These are phyloP conservation scores for Podochytrium sp. DNA, from an alignment of 192 early-diverging fungal species.

Conservation along the genomic window DNA sequence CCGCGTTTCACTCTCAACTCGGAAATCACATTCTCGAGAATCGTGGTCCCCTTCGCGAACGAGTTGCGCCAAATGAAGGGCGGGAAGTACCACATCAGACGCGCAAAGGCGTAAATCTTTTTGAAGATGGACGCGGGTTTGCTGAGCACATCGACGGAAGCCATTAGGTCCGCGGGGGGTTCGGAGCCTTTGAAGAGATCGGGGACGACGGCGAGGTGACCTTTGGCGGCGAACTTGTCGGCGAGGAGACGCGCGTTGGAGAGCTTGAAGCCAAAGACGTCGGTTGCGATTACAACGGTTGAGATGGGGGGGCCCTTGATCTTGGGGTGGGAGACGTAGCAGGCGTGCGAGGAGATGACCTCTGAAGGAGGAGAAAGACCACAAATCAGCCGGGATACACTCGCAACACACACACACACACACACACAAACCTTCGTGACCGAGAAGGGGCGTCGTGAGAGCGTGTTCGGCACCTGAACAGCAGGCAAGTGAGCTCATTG, in stretches of 20 bases:
- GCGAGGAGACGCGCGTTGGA: conserved; percentile 39
- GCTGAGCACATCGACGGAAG: background rate
- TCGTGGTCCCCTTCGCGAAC: background rate
- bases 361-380: conserved; percentile 1
- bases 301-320: background rate
- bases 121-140: background rate
- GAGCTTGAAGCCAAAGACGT: conserved; percentile 43
- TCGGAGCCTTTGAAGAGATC: conserved; percentile 32
- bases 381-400: background rate
- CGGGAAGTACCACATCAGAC: conserved; percentile 12
- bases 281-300: conserved; percentile 32
- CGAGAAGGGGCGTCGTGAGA: background rate
- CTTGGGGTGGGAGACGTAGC: conserved; percentile 25
- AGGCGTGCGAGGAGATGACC: conserved; percentile 28
- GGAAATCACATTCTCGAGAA: conserved; percentile 9
- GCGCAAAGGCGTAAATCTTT: conserved; percentile 2
- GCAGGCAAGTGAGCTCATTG: background rate
- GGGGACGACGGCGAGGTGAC: conserved; percentile 27
- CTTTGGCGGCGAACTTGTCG: conserved; percentile 32
- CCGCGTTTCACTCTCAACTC: background rate
- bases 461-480: background rate
- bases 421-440: background rate
- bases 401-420: background rate
- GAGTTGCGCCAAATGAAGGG: conserved; percentile 13
- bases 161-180: conserved; percentile 6